Conservation (phyloP, 305 asterid species). For the Fraxinus sp. region DNA sequence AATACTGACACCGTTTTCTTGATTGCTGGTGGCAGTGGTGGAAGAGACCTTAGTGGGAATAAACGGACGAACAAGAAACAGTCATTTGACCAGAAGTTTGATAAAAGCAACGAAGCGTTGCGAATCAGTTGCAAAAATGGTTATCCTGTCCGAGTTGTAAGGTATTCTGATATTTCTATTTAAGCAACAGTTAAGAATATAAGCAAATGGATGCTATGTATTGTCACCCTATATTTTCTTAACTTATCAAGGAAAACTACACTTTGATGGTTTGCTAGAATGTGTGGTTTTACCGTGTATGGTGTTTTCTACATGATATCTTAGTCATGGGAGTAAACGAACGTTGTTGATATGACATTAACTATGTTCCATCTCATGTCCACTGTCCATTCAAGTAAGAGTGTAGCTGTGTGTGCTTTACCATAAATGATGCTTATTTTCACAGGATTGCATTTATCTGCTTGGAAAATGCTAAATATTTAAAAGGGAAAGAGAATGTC, state of each 20-base stretch:
- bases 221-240: not conserved
- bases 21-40: slow-evolving; percentile 63
- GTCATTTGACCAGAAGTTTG: slow-evolving; percentile 70
- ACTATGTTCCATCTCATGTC: not conserved
- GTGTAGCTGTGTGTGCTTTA: slow-evolving; percentile 9
- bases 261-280: not conserved
- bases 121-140: slow-evolving; percentile 78
- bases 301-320: not conserved
- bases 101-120: slow-evolving; percentile 65
- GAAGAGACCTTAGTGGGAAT: slow-evolving; percentile 84
- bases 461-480: slow-evolving; percentile 4
- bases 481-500: not conserved
- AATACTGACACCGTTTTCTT: slow-evolving; percentile 12
- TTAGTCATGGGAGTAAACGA: not conserved
- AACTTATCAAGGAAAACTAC: not conserved
- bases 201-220: not conserved
- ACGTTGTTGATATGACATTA: not conserved
- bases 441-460: not conserved
- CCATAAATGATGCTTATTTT: not conserved
- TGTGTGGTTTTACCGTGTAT: not conserved
- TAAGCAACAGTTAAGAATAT: not conserved
- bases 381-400: slow-evolving; percentile 3
- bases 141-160: slow-evolving; percentile 90
- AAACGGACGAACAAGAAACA: slow-evolving; percentile 78
- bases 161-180: slow-evolving; percentile 44